Conservation (phyloP, 2,329 filamentous ascomycete species). For the Ophiostoma sp. region DNA sequence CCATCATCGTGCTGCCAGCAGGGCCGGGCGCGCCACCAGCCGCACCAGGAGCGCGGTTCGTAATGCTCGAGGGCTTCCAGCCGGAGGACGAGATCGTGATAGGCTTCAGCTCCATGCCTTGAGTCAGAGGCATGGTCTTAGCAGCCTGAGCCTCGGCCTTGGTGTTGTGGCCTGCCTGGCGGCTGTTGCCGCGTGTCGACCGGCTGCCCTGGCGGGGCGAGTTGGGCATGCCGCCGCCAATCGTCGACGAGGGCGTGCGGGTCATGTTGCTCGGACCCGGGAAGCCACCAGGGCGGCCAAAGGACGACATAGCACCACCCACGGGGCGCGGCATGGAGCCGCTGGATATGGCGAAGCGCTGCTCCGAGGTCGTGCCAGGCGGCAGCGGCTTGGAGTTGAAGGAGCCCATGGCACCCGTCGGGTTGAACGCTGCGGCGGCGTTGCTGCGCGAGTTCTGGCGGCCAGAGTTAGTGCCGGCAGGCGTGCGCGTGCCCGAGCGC, state of each 20-base stretch:
- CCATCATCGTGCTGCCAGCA: conserved; percentile 57
- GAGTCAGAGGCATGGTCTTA: conserved; percentile 90
- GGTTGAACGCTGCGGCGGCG: conserved; percentile 31
- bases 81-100: conserved; percentile 71
- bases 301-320: conserved; percentile 34
- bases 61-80: conserved; percentile 84
- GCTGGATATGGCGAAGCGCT: conserved; percentile 69
- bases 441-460: conserved; percentile 47
- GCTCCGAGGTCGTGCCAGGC: conserved; percentile 72
- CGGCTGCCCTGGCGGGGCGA: conserved; percentile 71
- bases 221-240: conserved; percentile 61
- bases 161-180: conserved; percentile 53
- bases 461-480: conserved; percentile 46
- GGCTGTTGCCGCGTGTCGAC: conserved; percentile 63
- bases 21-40: conserved; percentile 38
- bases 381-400: conserved; percentile 69
- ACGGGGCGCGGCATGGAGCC: conserved; percentile 50
- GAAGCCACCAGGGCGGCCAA: conserved; percentile 63
- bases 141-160: conserved; percentile 68
- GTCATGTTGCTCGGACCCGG: conserved; percentile 63
- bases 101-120: conserved; percentile 76
- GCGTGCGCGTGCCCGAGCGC: conserved; percentile 63
- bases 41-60: conserved; percentile 42
- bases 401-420: conserved; percentile 61
- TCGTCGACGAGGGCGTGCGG: conserved; percentile 59